These are phyloP conservation scores for Botrytis byssoidea DNA, from an alignment of 2,329 filamentous ascomycete species.

Conservation along the genomic window DNA sequence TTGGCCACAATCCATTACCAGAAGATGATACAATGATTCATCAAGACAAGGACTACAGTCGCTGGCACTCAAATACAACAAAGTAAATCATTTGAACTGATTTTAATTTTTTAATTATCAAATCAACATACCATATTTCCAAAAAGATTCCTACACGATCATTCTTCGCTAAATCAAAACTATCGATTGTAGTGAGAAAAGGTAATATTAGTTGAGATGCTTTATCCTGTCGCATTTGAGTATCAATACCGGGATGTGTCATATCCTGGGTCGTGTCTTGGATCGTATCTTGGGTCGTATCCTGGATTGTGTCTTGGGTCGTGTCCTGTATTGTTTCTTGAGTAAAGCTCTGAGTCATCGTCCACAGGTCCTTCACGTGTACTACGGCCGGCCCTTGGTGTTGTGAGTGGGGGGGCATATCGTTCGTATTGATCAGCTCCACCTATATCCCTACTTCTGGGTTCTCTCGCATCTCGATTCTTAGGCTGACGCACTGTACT, in stretches of 20 bases:
- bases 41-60: neutral
- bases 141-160: no score
- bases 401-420: no score
- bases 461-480: no score
- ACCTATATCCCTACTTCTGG: no score
- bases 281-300: no score
- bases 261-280: no score
- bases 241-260: neutral
- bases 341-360: neutral
- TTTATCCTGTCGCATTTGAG: neutral
- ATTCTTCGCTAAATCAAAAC: neutral
- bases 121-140: no score
- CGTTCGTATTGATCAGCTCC: no score
- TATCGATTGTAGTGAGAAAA: neutral
- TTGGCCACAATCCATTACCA: neutral
- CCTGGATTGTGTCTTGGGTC: no score
- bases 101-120: no score
- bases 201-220: neutral
- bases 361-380: fast-evolving
- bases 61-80: neutral
- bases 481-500: no score
- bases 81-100: neutral
- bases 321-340: no score
- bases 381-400: neutral
- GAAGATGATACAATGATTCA: neutral